Percentiles rank a stretch among this genome's conserved stretches.
Evolutionary conservation across 2,329 filamentous ascomycete genomes (phyloP).

Genomic region (Lizonia empirigonia): DNA sequence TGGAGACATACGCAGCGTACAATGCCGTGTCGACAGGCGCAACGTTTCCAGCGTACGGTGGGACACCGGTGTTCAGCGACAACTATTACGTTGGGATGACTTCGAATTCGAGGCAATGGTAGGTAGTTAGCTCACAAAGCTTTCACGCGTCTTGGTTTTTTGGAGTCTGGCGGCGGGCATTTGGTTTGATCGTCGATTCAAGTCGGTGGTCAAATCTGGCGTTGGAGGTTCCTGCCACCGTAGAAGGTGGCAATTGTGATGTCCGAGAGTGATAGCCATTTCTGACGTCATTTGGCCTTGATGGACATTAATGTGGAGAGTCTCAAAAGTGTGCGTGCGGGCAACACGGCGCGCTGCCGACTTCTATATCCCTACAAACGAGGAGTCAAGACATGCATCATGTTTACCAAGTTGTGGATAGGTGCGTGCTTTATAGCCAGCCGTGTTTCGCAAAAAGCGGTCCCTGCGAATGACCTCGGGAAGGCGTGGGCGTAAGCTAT

Average conservation of each 20-base stretch:
- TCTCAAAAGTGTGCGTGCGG: not conserved
- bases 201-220: no score
- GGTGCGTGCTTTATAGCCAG: not conserved
- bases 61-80: slow-evolving; percentile 1
- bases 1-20: slow-evolving; percentile 10
- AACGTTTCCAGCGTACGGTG: slow-evolving; percentile 1
- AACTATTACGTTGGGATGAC: slow-evolving; percentile 12
- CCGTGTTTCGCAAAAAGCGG: not conserved
- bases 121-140: not conserved
- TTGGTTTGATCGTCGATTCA: no score
- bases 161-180: not conserved
- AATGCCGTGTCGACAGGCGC: not conserved
- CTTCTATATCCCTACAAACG: not conserved
- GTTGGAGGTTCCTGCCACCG: no score
- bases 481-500: not conserved
- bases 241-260: not conserved
- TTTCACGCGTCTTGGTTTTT: not conserved
- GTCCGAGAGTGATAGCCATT: no score
- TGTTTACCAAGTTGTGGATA: not conserved
- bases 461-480: not conserved
- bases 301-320: not conserved
- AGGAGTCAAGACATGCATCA: not conserved
- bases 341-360: not conserved
- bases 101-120: no score
- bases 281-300: not conserved